These are phyloP conservation scores for Cutaneotrichosporon curvatum DNA, from an alignment of 1,284 basidiomycete species.

Conservation along the genomic window DNA sequence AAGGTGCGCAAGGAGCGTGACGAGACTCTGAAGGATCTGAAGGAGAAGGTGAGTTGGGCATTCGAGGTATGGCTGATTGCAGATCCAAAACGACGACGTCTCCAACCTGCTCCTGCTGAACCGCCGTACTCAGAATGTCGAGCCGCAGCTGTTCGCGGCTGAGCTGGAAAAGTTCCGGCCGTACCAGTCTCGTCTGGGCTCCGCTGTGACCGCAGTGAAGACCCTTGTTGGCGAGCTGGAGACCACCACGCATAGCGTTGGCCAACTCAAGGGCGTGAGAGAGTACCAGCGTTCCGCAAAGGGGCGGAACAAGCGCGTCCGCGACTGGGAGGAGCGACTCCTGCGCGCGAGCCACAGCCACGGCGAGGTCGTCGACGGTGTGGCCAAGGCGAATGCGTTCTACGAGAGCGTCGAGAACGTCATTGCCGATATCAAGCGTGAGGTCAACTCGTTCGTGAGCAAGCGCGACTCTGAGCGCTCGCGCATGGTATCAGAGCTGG, in stretches of 20 bases:
- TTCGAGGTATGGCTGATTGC: constrained; percentile 1
- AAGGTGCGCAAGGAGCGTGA: constrained; percentile 77
- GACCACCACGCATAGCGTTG: constrained; percentile 62
- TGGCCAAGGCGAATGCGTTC: constrained; percentile 81
- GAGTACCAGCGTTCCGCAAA: constrained; percentile 72
- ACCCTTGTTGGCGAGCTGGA: constrained; percentile 63
- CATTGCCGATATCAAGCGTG: constrained; percentile 55
- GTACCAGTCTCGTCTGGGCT: constrained; percentile 71
- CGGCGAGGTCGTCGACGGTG: constrained; percentile 75
- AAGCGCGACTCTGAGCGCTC: constrained; percentile 66
- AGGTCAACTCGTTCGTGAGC: constrained; percentile 59
- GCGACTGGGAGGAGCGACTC: constrained; percentile 65
- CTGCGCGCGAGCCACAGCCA: constrained; percentile 70
- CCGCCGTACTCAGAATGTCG: constrained; percentile 72
- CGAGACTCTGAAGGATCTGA: constrained; percentile 84
- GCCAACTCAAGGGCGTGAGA: constrained; percentile 62
- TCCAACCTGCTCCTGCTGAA: constrained; percentile 90
- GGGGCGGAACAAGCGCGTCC: constrained; percentile 59
- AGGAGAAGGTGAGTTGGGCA: constrained; percentile 53
- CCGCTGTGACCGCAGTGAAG: constrained; percentile 71
- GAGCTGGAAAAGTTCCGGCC: constrained; percentile 94
- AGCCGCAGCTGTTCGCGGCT: constrained; percentile 79
- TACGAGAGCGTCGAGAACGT: constrained; percentile 75
- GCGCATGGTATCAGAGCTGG: constrained; percentile 59
- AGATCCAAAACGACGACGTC: constrained; percentile 95